Evolutionary conservation across 306 rosid genomes (phyloP), one percentile per base, ranked within the genome.

Genomic region (Fragaria nilgerrensis): DNA sequence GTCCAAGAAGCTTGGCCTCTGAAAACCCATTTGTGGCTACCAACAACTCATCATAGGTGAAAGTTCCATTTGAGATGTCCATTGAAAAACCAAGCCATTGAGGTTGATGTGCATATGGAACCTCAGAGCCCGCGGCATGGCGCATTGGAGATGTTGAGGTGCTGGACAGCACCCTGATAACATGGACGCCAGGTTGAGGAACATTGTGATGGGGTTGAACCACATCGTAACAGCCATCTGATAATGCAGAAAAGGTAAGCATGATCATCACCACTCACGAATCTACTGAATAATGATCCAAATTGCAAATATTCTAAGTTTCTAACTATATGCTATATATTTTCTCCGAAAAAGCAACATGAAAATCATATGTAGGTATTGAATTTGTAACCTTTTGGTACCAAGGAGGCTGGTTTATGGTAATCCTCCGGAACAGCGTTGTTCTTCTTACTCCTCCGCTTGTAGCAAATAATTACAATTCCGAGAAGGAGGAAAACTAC

Each of bases 11-110:
- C 75, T 87, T 89, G 73, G 76, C 65, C 44, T 79, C 86, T 19
- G 88, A 77, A 81, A 89, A 87, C 25, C 86, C 77, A 17, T 67
- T 77, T 23, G 93, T 87, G 37, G 93, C 90, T 50, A 17, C 80
- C 10, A 52, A 59, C 59, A 89, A 22, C 34, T 87, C 86, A 27
- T 82, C 85, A 63, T 85, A 87, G 2, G 82, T 81, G 82, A 83
- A 85, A 52, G 23, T 69, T 56, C 85, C 86, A 75, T 48, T 39
- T 47, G 75, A 73, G 41, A 68, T n/a, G 23, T 80, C 59, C 39
- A 75, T 80, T 58, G 71, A 44, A 67, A 6, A 39, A 17, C 81
- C 73, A 59, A 52, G 78, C 68, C 77, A 23, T 16, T 19, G 62
- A 66, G 73, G 47, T 67, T 69, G 85, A 73, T 68, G 72, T 44